These are phyloP conservation scores for Botrytis hyacinthi DNA, from an alignment of 2,329 filamentous ascomycete species.

Conservation along the genomic window DNA sequence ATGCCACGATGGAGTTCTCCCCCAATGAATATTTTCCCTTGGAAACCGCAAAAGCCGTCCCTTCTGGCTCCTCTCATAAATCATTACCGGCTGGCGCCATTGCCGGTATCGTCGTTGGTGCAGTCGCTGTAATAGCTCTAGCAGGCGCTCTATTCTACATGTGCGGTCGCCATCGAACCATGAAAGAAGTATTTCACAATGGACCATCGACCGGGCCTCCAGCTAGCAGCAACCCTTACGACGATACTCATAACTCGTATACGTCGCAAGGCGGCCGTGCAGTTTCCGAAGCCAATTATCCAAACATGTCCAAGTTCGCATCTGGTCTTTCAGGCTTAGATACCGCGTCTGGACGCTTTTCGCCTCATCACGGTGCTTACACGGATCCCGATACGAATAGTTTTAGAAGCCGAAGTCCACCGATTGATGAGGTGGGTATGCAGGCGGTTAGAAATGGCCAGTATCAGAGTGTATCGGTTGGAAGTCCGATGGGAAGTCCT, in stretches of 20 bases:
- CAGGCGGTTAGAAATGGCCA: conserved; percentile 18
- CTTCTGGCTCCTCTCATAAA: not conserved
- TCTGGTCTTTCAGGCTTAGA: conserved; percentile 5
- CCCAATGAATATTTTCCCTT: conserved; percentile 56
- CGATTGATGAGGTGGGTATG: conserved; percentile 16
- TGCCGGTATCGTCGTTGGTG: conserved; percentile 57
- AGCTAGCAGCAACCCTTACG: conserved; percentile 9
- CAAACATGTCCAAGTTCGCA: conserved; percentile 28
- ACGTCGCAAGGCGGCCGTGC: conserved; percentile 24
- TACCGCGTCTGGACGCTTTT: conserved; percentile 12
- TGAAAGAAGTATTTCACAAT: conserved; percentile 22
- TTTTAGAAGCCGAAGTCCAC: conserved; percentile 20
- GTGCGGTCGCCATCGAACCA: conserved; percentile 40
- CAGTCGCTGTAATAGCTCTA: conserved; percentile 42
- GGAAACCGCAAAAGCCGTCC: conserved; percentile 41
- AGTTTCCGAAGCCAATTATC: conserved; percentile 29
- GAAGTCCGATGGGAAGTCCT: conserved; percentile 14
- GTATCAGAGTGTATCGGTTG: conserved; percentile 17
- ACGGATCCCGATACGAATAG: conserved; percentile 16
- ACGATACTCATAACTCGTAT: conserved; percentile 27
- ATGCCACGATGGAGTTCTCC: conserved; percentile 51
- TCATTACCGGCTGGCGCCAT: conserved; percentile 50
- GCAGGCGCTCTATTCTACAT: conserved; percentile 48
- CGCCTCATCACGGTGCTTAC: conserved; percentile 13
- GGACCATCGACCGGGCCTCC: not conserved